A percentile compares a stretch with the other conserved stretches of the same genome.
These are phyloP conservation scores for Phaeophleospora eucalypticola DNA, from an alignment of 2,329 filamentous ascomycete species.

Conservation along the genomic window DNA sequence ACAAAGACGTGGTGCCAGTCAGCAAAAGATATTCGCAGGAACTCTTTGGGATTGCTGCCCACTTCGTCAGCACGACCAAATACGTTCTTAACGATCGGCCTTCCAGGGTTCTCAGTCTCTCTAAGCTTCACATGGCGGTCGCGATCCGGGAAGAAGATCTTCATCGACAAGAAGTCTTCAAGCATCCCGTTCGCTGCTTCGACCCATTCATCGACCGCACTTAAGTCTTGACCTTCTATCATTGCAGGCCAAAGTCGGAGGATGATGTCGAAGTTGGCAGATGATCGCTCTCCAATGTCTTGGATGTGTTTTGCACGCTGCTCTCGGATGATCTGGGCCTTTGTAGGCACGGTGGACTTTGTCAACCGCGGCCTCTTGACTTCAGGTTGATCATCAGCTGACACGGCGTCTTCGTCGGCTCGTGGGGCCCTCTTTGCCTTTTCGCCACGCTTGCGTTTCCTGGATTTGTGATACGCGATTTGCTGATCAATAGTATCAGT, in stretches of 20 bases:
- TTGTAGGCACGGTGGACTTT: conserved; percentile 11
- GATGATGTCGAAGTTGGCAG: conserved; percentile 38
- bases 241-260: conserved; percentile 39
- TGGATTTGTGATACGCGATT: neutral
- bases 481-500: neutral
- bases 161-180: conserved; percentile 57
- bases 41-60: conserved; percentile 46
- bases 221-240: conserved; percentile 43
- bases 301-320: conserved; percentile 10
- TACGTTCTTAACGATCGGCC: neutral
- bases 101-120: neutral
- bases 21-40: conserved; percentile 75
- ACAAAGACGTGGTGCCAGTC: conserved; percentile 88
- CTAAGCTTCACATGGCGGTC: conserved; percentile 45
- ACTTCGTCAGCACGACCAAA: conserved; percentile 19
- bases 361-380: conserved; percentile 18
- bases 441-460: conserved; percentile 11
- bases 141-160: conserved; percentile 54
- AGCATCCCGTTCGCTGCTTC: conserved; percentile 56
- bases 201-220: conserved; percentile 54
- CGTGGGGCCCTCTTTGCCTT: neutral
- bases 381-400: neutral
- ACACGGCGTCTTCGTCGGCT: neutral
- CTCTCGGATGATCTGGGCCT: conserved; percentile 2
- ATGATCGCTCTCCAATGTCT: conserved; percentile 19